These are phyloP conservation scores for Mycena maculata DNA, from an alignment of 768 basidiomycete genomes.

Conservation along the genomic window DNA sequence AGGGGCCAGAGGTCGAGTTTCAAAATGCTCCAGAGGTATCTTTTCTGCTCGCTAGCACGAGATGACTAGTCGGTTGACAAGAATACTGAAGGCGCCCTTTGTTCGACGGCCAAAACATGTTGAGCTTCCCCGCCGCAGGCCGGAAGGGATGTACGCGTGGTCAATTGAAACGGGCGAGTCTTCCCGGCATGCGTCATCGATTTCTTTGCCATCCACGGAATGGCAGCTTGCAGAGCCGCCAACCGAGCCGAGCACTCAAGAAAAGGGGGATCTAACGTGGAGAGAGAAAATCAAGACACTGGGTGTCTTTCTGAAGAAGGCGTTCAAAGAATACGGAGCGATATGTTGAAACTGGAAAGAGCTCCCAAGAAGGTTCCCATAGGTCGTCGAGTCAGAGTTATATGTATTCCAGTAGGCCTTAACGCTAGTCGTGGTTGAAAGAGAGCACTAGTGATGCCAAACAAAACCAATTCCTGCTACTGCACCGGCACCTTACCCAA, in stretches of 20 bases:
- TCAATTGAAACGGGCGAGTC: slow-evolving; percentile 11
- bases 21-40: slow-evolving; percentile 8
- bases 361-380: background rate
- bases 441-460: background rate
- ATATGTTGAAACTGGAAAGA: slow-evolving; percentile 17
- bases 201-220: slow-evolving; percentile 19
- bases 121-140: background rate
- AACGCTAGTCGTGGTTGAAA: too few species aligned
- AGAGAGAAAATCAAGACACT: slow-evolving; percentile 27
- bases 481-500: slow-evolving; percentile 6
- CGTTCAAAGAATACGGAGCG: slow-evolving; percentile 5
- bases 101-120: background rate
- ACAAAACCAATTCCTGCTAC: background rate
- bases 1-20: background rate
- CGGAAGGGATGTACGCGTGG: slow-evolving; percentile 4
- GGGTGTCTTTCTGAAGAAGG: slow-evolving; percentile 16
- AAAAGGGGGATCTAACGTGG: slow-evolving; percentile 9
- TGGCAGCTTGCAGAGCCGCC: slow-evolving; percentile 12
- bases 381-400: too few species aligned
- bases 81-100: background rate
- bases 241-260: background rate
- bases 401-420: too few species aligned
- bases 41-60: background rate
- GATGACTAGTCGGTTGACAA: background rate
- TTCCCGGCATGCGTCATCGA: slow-evolving; percentile 10